These are phyloP conservation scores for Penicillium sp. DNA, from an alignment of 2,329 filamentous ascomycete genomes.

Conservation along the genomic window DNA sequence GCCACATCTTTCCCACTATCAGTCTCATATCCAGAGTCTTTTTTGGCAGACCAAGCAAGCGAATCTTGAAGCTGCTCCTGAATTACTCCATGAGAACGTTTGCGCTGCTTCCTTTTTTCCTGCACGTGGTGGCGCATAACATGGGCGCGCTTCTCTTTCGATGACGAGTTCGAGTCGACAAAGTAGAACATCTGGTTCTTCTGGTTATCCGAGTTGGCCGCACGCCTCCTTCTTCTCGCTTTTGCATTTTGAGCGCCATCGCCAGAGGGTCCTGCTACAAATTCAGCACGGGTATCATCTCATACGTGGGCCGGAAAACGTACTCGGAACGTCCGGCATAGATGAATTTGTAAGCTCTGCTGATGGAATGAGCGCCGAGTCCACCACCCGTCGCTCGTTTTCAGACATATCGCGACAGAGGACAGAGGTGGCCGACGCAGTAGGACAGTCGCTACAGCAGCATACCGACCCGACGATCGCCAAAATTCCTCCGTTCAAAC, in stretches of 20 bases:
- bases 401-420: slow-evolving; percentile 18
- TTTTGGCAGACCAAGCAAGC: slow-evolving; percentile 2
- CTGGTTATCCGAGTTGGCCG: slow-evolving; percentile 21
- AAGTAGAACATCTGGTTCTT: slow-evolving; percentile 41
- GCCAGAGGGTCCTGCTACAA: slow-evolving; percentile 17
- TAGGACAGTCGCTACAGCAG: slow-evolving; percentile 11
- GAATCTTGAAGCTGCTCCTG: slow-evolving; percentile 8
- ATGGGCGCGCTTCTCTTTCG: slow-evolving; percentile 44
- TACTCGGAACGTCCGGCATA: slow-evolving; percentile 14
- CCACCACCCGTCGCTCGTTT: slow-evolving; percentile 10
- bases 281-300: neutral
- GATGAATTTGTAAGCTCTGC: slow-evolving; percentile 3
- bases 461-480: slow-evolving; percentile 16
- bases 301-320: neutral
- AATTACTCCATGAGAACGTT: slow-evolving; percentile 20
- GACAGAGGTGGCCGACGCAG: slow-evolving; percentile 6
- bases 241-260: slow-evolving; percentile 17
- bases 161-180: slow-evolving; percentile 41
- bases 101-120: slow-evolving; percentile 38
- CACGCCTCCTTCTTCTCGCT: slow-evolving; percentile 28
- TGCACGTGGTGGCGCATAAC: slow-evolving; percentile 48
- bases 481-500: slow-evolving; percentile 23
- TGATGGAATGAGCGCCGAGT: slow-evolving; percentile 8
- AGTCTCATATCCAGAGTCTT: slow-evolving; percentile 8
- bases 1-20: slow-evolving; percentile 2